These are phyloP conservation scores for Chlamydomonas reinhardtii DNA, from an alignment of 163 green algal genomes.

Conservation along the genomic window DNA sequence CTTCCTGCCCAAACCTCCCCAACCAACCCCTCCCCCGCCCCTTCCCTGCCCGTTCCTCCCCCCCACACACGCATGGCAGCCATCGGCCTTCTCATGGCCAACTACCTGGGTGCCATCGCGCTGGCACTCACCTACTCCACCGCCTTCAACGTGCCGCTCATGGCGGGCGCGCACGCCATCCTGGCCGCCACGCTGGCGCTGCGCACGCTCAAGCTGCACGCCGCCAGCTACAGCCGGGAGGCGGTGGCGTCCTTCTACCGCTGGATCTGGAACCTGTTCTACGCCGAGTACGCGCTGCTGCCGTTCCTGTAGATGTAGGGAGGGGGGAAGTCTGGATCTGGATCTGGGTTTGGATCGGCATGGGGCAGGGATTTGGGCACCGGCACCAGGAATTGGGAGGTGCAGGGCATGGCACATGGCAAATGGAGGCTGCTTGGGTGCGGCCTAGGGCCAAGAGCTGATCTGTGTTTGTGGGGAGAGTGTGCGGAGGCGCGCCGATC, in stretches of 20 bases:
- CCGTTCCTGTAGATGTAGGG: conserved; percentile 31
- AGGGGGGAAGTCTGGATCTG: too few relatives aligned
- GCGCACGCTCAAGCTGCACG: conserved; percentile 77
- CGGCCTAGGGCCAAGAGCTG: too few relatives aligned
- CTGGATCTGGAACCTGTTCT: conserved; percentile 98
- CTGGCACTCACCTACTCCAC: conserved; percentile 75
- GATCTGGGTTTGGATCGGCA: too few relatives aligned
- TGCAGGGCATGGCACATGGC: too few relatives aligned
- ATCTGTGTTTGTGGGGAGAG: too few relatives aligned
- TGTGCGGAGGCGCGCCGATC: too few relatives aligned
- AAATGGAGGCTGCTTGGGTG: too few relatives aligned
- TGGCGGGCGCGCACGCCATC: conserved; percentile 90
- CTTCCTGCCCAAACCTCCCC: too few relatives aligned
- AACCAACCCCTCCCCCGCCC: background rate
- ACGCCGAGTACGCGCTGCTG: conserved; percentile 85
- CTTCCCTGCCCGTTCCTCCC: too few relatives aligned
- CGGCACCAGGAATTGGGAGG: too few relatives aligned
- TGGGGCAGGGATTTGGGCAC: too few relatives aligned
- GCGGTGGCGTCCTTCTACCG: conserved; percentile 81
- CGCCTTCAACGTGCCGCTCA: conserved; percentile 88
- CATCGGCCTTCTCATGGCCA: conserved; percentile 87
- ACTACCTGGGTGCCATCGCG: conserved; percentile 89
- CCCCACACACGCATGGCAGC: conserved; percentile 63
- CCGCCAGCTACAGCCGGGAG: conserved; percentile 61
- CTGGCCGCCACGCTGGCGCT: conserved; percentile 80